Evolutionary conservation across 2,329 filamentous ascomycete genomes (phyloP).

Genomic region (Blumeriella jaapii): DNA sequence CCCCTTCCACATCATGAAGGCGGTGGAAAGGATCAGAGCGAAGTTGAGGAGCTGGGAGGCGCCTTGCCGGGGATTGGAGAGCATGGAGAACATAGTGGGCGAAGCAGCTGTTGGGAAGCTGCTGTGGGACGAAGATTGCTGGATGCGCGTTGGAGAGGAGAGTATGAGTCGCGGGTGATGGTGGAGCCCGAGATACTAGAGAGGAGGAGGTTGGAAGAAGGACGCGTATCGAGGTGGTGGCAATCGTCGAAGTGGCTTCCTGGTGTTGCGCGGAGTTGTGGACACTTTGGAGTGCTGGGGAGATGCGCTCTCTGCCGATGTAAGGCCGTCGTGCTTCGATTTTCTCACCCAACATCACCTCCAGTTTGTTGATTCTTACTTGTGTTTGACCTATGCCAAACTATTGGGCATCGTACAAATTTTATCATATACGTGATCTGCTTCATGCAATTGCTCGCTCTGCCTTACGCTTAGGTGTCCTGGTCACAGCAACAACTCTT

Average conservation of each 20-base stretch:
- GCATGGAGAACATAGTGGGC: slow-evolving; percentile 39
- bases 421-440: too few relatives aligned
- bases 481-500: too few relatives aligned
- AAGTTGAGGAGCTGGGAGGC: slow-evolving; percentile 61
- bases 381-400: too few relatives aligned
- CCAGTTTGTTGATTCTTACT: too few relatives aligned
- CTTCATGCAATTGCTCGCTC: too few relatives aligned
- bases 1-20: slow-evolving; percentile 66
- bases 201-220: neutral
- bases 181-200: neutral
- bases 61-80: slow-evolving; percentile 53
- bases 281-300: slow-evolving; percentile 12
- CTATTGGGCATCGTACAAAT: too few relatives aligned
- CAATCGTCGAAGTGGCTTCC: neutral
- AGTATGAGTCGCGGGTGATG: neutral
- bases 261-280: slow-evolving; percentile 15
- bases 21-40: slow-evolving; percentile 59
- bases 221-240: too few relatives aligned
- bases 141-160: neutral
- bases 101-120: neutral
- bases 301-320: too few relatives aligned
- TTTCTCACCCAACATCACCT: too few relatives aligned
- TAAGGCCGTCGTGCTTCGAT: too few relatives aligned
- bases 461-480: too few relatives aligned
- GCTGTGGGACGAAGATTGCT: neutral